Evolutionary conservation across 176 grass and related monocot species (phyloP).

Genomic region (Oryza rufipogon): DNA sequence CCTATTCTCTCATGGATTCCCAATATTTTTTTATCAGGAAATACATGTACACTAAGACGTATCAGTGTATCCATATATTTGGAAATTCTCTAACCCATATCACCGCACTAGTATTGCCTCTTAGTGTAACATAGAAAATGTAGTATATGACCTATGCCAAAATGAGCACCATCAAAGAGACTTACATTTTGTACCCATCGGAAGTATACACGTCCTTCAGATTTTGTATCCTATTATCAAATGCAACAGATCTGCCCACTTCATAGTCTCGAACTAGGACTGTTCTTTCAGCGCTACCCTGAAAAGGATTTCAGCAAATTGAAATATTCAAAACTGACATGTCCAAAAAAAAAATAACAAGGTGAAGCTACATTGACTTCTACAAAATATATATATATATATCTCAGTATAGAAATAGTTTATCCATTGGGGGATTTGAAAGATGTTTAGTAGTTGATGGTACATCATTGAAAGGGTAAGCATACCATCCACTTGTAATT

Average conservation of each 20-base stretch:
- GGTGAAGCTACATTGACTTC: background rate
- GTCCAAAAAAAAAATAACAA: background rate
- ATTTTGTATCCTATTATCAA: slow-evolving; percentile 68
- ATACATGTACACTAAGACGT: too few relatives aligned
- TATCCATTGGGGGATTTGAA: background rate
- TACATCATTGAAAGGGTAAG: slow-evolving; percentile 1
- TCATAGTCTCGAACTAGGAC: slow-evolving; percentile 89
- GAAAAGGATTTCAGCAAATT: slow-evolving; percentile 41
- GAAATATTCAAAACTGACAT: slow-evolving; percentile 7
- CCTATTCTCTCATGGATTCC: too few relatives aligned
- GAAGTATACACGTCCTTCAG: slow-evolving; percentile 89
- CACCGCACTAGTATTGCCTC: too few relatives aligned
- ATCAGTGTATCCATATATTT: too few relatives aligned
- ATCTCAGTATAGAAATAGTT: background rate
- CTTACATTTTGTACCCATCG: slow-evolving; percentile 89
- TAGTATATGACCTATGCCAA: background rate
- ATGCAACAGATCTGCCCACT: slow-evolving; percentile 79
- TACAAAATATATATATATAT: background rate
- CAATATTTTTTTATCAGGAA: too few relatives aligned
- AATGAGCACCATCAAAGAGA: slow-evolving; percentile 9
- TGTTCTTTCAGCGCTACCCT: slow-evolving; percentile 82
- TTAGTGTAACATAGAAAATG: too few relatives aligned
- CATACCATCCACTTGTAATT: background rate
- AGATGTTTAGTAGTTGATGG: background rate
- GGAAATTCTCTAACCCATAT: too few relatives aligned